Evolutionary conservation across 1,284 basidiomycete species (phyloP), one percentile per base, ranked within the genome.

Genomic region (Leccinum glutinopallens): DNA sequence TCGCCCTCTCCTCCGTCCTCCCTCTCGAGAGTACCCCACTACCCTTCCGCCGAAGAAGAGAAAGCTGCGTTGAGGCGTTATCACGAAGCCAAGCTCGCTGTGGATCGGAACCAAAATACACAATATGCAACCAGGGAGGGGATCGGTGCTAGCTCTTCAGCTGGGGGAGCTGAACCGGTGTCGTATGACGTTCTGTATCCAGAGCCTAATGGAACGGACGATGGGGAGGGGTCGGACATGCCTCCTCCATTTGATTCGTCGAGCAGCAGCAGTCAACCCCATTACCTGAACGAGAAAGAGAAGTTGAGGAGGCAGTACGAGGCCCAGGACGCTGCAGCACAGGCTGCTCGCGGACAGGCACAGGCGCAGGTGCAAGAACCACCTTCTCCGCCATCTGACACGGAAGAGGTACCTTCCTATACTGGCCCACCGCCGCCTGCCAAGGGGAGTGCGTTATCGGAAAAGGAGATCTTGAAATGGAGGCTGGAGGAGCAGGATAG

Each of bases 61-160:
- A 92, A 92, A 71, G 88, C 84, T 5, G 87, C 87, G 39, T 73
- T 92, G 64, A 79, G 75, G 67, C 81, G 87, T 60, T 93, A 91
- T 70, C 81, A 89, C 49, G 83, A 90, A 59, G 91, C 91, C 0
- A 89, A 85, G 71, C 80, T 79, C 57, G 90, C 91, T 4, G 91
- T 92, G 6, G 84, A 85, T 58, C 82, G 85, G 19, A 82, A 75
- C 51, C 83, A 85, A 64, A 72, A 73, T 57, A 67, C 70, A 0
- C 75, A 78, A 32, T 78, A 76, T 60, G 73, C 73, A 13, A 67
- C 73, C 0, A 68, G 63, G 25, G 74, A 73, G 3, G 69, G 66
- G 17, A 66, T 70, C 59, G 62, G 9, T 53, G 58, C 54, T 39
- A 62, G 70, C 5, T 71, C 71, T 9, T 68, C 70, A 1, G 64